Conservation (phyloP, 2,329 filamentous ascomycete species). For the Penicillium sp. region DNA sequence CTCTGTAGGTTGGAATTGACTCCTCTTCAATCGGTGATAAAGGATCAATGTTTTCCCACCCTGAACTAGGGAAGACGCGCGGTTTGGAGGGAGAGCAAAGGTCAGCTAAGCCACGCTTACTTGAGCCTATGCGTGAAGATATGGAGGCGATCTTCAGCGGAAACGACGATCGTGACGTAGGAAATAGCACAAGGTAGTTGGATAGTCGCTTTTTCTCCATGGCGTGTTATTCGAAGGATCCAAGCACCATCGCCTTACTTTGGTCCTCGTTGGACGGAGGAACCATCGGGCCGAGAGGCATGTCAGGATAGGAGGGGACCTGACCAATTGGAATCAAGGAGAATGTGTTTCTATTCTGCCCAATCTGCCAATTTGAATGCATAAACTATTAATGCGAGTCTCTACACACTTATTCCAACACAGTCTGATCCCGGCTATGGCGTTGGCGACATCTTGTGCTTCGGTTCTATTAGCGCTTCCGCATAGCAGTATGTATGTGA, state of each 20-base stretch:
- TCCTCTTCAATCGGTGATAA: conserved; percentile 55
- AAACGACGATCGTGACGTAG: background rate
- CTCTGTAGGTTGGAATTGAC: conserved; percentile 39
- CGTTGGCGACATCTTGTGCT: too few species aligned
- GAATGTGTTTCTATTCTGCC: too few species aligned
- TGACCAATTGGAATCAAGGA: too few species aligned
- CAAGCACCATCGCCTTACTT: background rate
- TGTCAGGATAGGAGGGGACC: too few species aligned
- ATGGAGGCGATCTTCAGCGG: background rate
- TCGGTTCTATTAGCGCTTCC: too few species aligned
- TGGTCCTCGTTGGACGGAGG: background rate
- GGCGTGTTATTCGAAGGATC: background rate
- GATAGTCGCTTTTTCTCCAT: background rate
- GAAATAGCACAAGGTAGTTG: background rate
- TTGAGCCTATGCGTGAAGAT: background rate
- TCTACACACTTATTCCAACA: too few species aligned
- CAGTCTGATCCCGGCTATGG: too few species aligned
- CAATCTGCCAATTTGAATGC: too few species aligned
- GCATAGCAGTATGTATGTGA: too few species aligned
- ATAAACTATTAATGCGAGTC: too few species aligned
- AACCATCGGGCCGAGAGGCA: background rate
- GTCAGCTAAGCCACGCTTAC: conserved; percentile 1
- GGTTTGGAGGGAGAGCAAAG: conserved; percentile 4
- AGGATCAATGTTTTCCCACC: conserved; percentile 56
- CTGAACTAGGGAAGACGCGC: conserved; percentile 7